Percentiles rank a stretch among this genome's conserved stretches.
Evolutionary conservation across 148 eudicot species (phyloP).

Genomic region (Hydrangea macrophylla): DNA sequence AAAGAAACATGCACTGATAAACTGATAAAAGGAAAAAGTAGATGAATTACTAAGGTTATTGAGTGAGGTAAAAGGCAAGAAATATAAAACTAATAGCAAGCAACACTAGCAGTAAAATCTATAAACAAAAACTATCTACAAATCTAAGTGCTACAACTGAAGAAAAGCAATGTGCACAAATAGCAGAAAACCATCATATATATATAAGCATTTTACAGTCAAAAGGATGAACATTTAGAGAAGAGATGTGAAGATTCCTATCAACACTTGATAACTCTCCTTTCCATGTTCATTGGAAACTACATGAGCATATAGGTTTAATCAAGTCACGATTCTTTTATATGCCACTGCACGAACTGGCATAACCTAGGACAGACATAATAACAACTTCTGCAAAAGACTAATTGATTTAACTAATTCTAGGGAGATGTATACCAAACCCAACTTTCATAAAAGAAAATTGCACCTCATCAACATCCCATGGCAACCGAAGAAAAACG

Average conservation of each 20-base stretch:
- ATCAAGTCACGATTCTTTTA: constrained; percentile 14
- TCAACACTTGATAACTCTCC: background rate
- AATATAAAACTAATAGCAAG: too few species aligned
- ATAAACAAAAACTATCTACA: too few species aligned
- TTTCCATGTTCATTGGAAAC: background rate
- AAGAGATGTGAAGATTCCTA: background rate
- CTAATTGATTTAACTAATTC: background rate
- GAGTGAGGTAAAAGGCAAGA: too few species aligned
- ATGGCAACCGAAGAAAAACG: background rate
- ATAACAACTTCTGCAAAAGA: background rate
- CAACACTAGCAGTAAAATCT: too few species aligned
- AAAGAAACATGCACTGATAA: too few species aligned
- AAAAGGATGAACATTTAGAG: background rate
- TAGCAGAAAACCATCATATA: too few species aligned
- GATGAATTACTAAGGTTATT: too few species aligned
- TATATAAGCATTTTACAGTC: too few species aligned
- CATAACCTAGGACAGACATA: constrained; percentile 2
- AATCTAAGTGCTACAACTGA: too few species aligned
- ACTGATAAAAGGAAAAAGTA: too few species aligned
- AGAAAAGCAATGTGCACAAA: too few species aligned
- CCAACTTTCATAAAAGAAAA: constrained; percentile 14
- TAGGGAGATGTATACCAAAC: constrained; percentile 19
- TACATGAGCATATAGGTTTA: background rate
- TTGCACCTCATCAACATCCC: background rate
- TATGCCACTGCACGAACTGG: constrained; percentile 8